phyloP scores from a whole-genome alignment of 1,284 basidiomycete genomes.

The Wallemia hederae region DNA sequence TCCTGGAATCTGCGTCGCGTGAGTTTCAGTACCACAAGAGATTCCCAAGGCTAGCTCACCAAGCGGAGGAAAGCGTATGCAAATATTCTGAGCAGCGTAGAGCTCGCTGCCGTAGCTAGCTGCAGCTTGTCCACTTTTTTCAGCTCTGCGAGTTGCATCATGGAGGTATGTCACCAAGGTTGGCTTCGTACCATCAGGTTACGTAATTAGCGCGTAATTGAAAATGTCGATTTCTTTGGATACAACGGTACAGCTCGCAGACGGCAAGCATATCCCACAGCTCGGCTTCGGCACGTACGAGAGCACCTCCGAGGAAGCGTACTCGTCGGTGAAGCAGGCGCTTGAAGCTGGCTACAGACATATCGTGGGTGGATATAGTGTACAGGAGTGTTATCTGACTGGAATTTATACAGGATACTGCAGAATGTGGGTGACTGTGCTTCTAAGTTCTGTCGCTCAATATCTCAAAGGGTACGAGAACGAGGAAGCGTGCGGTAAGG shows the following conservation, averaged over 20 bases:
- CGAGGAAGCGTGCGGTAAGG: conserved; percentile 30
- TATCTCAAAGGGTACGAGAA: conserved; percentile 28
- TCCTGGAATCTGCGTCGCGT: background rate
- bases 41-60: background rate
- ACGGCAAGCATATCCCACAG: background rate
- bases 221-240: background rate
- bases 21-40: background rate
- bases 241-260: background rate
- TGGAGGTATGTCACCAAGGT: too few species aligned
- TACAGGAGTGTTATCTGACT: background rate
- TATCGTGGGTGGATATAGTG: background rate
- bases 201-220: too few species aligned
- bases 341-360: conserved; percentile 32
- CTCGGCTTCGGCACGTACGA: conserved; percentile 21
- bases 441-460: background rate
- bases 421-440: conserved; percentile 12
- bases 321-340: conserved; percentile 28
- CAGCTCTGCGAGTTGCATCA: background rate
- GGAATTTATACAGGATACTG: conserved; percentile 15
- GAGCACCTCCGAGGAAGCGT: conserved; percentile 27
- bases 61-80: background rate
- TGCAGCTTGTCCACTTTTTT: background rate
- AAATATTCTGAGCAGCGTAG: background rate
- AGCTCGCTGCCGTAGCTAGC: background rate
- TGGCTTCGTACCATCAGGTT: too few species aligned